Base-by-base conservation (phyloP, 2,329 filamentous ascomycete species). In the Penicillium sp. region DNA sequence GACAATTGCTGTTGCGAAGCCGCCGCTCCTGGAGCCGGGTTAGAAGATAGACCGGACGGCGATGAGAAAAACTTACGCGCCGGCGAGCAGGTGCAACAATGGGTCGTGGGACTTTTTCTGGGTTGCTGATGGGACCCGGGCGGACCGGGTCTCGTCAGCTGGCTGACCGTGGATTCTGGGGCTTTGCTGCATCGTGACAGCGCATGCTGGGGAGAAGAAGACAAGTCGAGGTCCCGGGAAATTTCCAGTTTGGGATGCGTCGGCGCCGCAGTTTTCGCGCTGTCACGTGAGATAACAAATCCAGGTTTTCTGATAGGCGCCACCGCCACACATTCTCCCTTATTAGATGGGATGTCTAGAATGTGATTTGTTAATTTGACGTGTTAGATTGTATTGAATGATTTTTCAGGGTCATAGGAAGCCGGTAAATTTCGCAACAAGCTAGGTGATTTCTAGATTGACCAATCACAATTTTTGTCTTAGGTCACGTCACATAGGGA, bases 1-100 rank as follows among this genome's bases (percentile, higher is more conserved):
- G 54, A 95, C 87, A 46, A 96, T 81, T 47, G 92, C 92, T 10
- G 90, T 95, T 30, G 89, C 90, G 66, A 96, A 89, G 39, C 92
- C 92, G 48, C 90, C 91, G 51, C 59, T 60, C 56, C 66, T 69
- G 42, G 14, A 46, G 16, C 24, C 20, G 22, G 47, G 48, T 55
- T 48, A 45, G 25, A 27, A 35, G 11, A 46, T 46, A 35, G 36
- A 30, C 45, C 39, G 35, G 27, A 40, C 50, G 30, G 33, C 47
- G 49, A 49, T 35, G 22, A 31, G 39, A 28, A 48, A 47, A 47
- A 62, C 67, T 62, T 63, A 69, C 67, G 67, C 67, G 63, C 67
- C 67, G 45, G 67, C 67, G 48, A 69, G 52, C 35, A 69, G 48
- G 49, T 69, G 66, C 27, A 63, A 57, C 63, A 58, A 68, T n/a